Base-by-base conservation (phyloP, 306 rosid genomes). In the Cicer bijugum region DNA sequence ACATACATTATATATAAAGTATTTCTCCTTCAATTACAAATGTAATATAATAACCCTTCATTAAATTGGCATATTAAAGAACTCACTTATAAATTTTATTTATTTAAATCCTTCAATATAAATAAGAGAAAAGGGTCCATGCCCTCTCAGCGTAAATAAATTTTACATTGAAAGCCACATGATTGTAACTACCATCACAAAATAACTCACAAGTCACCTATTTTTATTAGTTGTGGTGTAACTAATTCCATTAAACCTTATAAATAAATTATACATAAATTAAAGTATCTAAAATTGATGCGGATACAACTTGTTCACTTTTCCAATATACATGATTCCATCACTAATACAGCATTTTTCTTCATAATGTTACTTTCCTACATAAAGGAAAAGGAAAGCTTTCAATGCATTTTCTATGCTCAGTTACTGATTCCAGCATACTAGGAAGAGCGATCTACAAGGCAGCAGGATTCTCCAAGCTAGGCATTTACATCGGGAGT, bases 401-500 rank as follows among this genome's bases (percentile, higher is more conserved):
- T 42, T 61, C 66, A 20, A 45, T 8, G 68, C 38, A 40, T 44
- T 45, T 7, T 62, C 45, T 67, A 48, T 81, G 59, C 62, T 62
- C 46, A 56, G 35, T 71, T 43, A 51, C 63, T 6, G 75, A 53
- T 43, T 46, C 74, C 62, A 63, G 15, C 59, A 51, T 46, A 40
- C 60, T 3, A 12, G 15, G 73, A 53, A 35, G 2, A 53, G 50
- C 43, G 68, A 42, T 56, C 59, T 67, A 7, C 57, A 51, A 37
- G 47, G 60, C 42, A 71, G 48, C 57, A 52, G 12, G 69, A 72
- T 58, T 67, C 46, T 59, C 65, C 79, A 75, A 38, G 69, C 68
- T 77, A 81, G 6, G 79, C 81, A 79, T 59, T 81, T 78, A 81
- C 79, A 48, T 82, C 76, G 3, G 91, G 96, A 57, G 83, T 57